Evolutionary conservation across 352 stramenopile species (phyloP).

Genomic region (Globisporangium canariense): DNA sequence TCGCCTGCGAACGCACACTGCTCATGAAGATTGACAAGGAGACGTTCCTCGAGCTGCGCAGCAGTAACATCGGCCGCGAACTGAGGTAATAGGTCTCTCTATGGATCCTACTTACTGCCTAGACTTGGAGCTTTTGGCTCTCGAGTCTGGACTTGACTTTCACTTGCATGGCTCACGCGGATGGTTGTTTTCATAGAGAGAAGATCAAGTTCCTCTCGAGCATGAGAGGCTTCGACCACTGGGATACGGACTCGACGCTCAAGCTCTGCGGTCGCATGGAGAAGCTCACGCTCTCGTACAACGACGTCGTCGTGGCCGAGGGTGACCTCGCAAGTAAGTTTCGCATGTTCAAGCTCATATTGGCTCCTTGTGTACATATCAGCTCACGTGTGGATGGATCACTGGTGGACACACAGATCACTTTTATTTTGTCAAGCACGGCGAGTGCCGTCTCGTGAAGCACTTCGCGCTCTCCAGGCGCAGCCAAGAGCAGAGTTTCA

Average conservation of each 20-base stretch:
- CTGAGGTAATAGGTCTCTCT: slow-evolving; percentile 34
- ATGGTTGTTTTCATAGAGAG: slow-evolving; percentile 27
- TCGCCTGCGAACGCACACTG: slow-evolving; percentile 61
- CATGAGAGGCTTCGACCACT: slow-evolving; percentile 50
- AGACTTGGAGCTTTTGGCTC: background rate
- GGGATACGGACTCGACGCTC: slow-evolving; percentile 57
- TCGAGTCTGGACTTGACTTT: background rate
- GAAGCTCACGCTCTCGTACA: slow-evolving; percentile 55
- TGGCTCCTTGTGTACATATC: background rate
- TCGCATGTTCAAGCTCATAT: background rate
- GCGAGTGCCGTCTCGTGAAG: slow-evolving; percentile 63
- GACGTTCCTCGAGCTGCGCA: slow-evolving; percentile 56
- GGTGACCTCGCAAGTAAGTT: slow-evolving; percentile 47
- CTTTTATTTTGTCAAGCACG: slow-evolving; percentile 66
- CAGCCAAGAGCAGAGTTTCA: slow-evolving; percentile 30
- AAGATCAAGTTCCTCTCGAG: slow-evolving; percentile 61
- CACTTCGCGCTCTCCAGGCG: slow-evolving; percentile 25
- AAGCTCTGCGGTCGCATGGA: slow-evolving; percentile 61
- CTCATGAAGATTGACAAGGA: slow-evolving; percentile 72
- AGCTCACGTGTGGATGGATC: background rate
- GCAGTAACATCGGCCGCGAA: slow-evolving; percentile 49
- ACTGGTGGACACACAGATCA: slow-evolving; percentile 22
- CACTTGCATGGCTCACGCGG: background rate
- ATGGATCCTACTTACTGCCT: background rate
- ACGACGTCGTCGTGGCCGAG: slow-evolving; percentile 57